Conservation (phyloP, 371 early-diverging fungal species). For the Dinochytrium kinnereticum region DNA sequence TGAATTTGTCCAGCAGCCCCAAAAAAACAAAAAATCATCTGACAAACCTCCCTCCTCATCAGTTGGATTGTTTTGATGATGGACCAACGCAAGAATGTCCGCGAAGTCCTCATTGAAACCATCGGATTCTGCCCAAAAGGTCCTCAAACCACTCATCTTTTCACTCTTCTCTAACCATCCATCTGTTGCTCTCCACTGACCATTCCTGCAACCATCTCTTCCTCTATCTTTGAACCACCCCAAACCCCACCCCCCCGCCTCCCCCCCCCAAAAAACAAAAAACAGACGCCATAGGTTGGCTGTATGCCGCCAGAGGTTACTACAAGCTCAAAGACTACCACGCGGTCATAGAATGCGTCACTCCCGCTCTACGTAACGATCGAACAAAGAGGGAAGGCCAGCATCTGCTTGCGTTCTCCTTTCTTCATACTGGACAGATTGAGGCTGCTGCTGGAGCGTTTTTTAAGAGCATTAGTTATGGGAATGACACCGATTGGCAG, state of each 20-base stretch:
- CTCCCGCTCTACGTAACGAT: constrained; percentile 62
- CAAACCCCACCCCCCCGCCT: background rate
- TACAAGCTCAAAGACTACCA: constrained; percentile 65
- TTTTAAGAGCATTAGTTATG: constrained; percentile 58
- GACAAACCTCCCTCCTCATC: background rate
- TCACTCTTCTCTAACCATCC: background rate
- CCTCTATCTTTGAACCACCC: background rate
- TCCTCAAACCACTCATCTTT: constrained; percentile 15
- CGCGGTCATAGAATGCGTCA: constrained; percentile 60
- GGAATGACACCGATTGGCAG: constrained; percentile 68
- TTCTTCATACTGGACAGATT: constrained; percentile 57
- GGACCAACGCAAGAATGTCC: constrained; percentile 50
- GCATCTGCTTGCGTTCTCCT: constrained; percentile 60
- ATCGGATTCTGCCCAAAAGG: constrained; percentile 66
- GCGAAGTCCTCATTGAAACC: constrained; percentile 50
- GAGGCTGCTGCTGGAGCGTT: constrained; percentile 64
- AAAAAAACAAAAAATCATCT: background rate
- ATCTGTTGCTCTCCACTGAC: background rate
- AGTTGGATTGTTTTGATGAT: background rate
- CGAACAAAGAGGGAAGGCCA: constrained; percentile 62
- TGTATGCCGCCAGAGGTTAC: constrained; percentile 65
- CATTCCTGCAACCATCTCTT: background rate
- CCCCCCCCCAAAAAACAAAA: background rate
- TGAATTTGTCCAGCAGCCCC: background rate
- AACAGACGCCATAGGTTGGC: constrained; percentile 62